Evolutionary conservation across 768 basidiomycete species (phyloP), one percentile per base, ranked within the genome.

Genomic region (Artomyces pyxidatus): DNA sequence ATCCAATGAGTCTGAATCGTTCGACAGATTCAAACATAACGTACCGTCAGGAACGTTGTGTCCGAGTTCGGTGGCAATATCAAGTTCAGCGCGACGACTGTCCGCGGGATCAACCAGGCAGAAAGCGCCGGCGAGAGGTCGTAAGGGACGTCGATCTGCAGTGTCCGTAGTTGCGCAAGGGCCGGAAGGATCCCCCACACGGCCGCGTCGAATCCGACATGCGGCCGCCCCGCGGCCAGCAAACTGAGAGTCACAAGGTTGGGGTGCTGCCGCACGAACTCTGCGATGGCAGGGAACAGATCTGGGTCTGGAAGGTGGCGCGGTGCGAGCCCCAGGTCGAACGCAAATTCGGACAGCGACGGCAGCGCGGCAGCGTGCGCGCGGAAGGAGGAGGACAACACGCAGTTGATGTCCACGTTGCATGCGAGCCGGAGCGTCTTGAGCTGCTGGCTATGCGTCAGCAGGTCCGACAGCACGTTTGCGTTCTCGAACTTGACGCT

Each of bases 181-280:
- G 73, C 73, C 0, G 83, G 83, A 9, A 88, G 66, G 8, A 85
- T 77, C 9, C 84, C 83, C 84, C 83, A 86, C 7, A 79, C 70
- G 1, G 79, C 75, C 0, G 84, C 80, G 53, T 85, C 80, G 55
- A 82, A 85, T 22, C 85, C 85, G 10, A 81, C 70, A 7, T 71
- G 68, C 50, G 68, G 68, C 54, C 77, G 75, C 44, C 71, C 40
- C 50, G 55, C 22, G 57, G 58, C 32, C 14, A 12, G 12, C 32
- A 86, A 68, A 38, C 72, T 67, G 23, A 85, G 71, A 0, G 75
- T 75, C 17, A 66, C 67, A 37, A 88, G 64, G 35, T 74, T 64
- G 21, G 62, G 63, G 39, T 81, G 69, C 7, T 74, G 77, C 14
- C 80, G 74, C 28, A 88, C 64, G 59, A 86, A 85, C 25, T 80